Evolutionary conservation across 2,329 filamentous ascomycete species (phyloP).

Genomic region (Beauveria bassiana): DNA sequence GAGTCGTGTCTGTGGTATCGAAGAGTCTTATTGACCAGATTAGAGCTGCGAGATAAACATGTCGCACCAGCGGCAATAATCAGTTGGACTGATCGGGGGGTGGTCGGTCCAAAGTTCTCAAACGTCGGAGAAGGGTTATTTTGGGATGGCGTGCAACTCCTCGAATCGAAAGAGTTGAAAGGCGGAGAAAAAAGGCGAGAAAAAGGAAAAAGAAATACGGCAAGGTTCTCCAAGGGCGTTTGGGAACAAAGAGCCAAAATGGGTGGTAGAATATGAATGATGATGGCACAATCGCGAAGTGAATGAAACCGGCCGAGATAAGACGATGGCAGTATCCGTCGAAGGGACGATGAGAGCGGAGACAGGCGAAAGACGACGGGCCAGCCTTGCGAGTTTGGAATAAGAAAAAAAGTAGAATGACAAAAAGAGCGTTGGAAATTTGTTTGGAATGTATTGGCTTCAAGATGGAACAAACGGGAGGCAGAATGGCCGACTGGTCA

Average conservation of each 20-base stretch:
- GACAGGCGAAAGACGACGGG: neutral
- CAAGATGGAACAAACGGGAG: neutral
- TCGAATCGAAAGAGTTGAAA: neutral
- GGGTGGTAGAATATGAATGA: neutral
- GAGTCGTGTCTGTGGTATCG: conserved; percentile 6
- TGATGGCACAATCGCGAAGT: neutral
- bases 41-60: neutral
- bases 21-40: neutral
- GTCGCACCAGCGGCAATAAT: neutral
- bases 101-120: neutral
- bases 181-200: too few species aligned
- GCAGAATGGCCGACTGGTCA: neutral
- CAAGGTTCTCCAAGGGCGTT: neutral
- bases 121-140: neutral
- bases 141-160: neutral
- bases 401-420: neutral
- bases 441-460: conserved; percentile 7
- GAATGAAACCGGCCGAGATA: neutral
- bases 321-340: neutral
- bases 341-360: neutral
- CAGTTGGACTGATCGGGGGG: neutral
- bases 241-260: neutral
- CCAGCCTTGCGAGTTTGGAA: neutral
- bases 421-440: neutral
- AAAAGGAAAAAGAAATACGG: neutral